Evolutionary conservation across 2,329 filamentous ascomycete genomes (phyloP).

Genomic region (Emergomyces orientalis): DNA sequence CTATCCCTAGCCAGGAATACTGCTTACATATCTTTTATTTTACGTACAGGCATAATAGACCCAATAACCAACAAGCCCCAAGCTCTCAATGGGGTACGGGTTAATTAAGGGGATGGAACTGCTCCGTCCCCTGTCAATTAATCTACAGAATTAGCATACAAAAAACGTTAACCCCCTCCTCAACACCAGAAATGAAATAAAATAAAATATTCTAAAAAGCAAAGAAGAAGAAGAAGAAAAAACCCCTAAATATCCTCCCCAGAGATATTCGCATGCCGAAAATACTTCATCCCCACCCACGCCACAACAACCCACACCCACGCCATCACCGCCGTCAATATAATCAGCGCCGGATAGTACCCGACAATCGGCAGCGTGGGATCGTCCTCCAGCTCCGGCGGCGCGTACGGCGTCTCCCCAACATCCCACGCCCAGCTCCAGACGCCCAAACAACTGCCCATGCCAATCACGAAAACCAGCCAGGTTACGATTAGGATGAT

Average conservation of each 20-base stretch:
- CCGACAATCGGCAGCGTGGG: slow-evolving; percentile 89
- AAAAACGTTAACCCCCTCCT: no score
- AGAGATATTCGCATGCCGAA: slow-evolving; percentile 89
- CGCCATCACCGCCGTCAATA: slow-evolving; percentile 88
- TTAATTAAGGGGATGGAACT: no score
- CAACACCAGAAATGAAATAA: no score
- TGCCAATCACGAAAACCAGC: slow-evolving; percentile 91
- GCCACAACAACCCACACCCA: slow-evolving; percentile 98
- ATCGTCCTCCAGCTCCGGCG: slow-evolving; percentile 90
- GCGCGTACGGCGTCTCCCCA: slow-evolving; percentile 87
- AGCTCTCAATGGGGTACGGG: not conserved
- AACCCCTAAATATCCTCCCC: slow-evolving; percentile 40
- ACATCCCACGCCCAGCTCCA: slow-evolving; percentile 99
- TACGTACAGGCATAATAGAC: not conserved
- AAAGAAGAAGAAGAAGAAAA: not conserved
- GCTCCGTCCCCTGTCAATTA: no score
- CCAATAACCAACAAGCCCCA: not conserved
- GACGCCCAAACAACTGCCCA: slow-evolving; percentile 88
- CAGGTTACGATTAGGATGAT: slow-evolving; percentile 83
- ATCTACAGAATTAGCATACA: no score
- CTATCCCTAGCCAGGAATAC: no score
- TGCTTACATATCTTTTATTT: no score
- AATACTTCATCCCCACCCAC: slow-evolving; percentile 99
- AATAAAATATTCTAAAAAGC: not conserved
- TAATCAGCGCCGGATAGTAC: slow-evolving; percentile 91